These are phyloP conservation scores for Yamadazyma nakazawae DNA, from an alignment of 805 yeast genomes.

Conservation along the genomic window DNA sequence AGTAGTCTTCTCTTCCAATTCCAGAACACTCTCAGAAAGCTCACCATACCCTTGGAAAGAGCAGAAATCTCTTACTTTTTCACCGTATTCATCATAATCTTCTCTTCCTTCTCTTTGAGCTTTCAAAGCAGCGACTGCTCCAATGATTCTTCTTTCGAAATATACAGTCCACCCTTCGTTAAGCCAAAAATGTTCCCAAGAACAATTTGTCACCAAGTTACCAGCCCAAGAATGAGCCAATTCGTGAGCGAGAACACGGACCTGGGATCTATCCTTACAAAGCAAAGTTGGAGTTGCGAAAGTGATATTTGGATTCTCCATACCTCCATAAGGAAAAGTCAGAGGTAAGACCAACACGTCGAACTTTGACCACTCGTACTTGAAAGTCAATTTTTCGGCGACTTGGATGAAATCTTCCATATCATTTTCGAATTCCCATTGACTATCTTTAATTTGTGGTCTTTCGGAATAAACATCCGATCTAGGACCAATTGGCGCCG, in stretches of 20 bases:
- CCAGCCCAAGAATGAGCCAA: conserved; percentile 40
- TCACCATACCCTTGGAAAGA: conserved; percentile 32
- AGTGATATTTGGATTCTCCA: conserved; percentile 36
- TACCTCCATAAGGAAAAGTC: conserved; percentile 37
- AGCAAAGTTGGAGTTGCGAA: conserved; percentile 34
- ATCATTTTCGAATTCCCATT: conserved; percentile 36
- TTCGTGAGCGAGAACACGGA: conserved; percentile 35
- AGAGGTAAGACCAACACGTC: conserved; percentile 33
- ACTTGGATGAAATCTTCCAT: conserved; percentile 33
- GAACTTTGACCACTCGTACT: conserved; percentile 32
- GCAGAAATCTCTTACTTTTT: conserved; percentile 28
- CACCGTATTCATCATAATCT: conserved; percentile 24
- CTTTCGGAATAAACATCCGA: conserved; percentile 29
- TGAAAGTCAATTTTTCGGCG: conserved; percentile 31
- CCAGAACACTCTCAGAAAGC: conserved; percentile 22
- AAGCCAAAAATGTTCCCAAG: conserved; percentile 39
- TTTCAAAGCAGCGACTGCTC: conserved; percentile 25
- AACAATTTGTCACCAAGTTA: conserved; percentile 33
- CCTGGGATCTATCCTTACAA: conserved; percentile 32
- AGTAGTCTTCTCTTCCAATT: conserved; percentile 21
- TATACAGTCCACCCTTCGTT: conserved; percentile 39
- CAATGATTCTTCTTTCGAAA: conserved; percentile 32
- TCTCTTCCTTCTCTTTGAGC: conserved; percentile 18
- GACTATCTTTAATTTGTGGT: conserved; percentile 24
- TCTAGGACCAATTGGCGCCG: conserved; percentile 33